phyloP scores from a whole-genome alignment of 2,329 filamentous ascomycete genomes.

The Rugonectria rugulosa region DNA sequence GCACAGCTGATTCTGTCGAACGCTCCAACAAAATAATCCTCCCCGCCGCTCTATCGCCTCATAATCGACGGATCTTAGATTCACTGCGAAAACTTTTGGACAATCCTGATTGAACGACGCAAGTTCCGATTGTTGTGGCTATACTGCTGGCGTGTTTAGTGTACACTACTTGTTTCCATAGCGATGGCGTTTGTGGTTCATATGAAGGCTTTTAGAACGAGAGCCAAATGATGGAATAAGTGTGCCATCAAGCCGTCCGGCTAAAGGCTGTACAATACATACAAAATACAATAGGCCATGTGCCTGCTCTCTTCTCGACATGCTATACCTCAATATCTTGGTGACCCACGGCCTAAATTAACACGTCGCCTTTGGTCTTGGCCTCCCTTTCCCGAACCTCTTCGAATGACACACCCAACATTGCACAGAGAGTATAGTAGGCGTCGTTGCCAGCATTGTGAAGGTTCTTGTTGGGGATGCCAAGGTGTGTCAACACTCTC shows the following conservation, averaged over 20 bases:
- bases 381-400: constrained; percentile 31
- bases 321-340: background rate
- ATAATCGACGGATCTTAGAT: no score
- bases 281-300: constrained; percentile 25
- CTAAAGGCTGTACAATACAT: constrained; percentile 34
- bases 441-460: constrained; percentile 93
- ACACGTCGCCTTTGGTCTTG: constrained; percentile 10
- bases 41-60: no score
- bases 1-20: constrained; percentile 33
- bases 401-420: constrained; percentile 60
- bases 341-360: background rate
- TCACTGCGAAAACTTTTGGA: constrained; percentile 11
- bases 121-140: constrained; percentile 18
- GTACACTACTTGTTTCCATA: constrained; percentile 53
- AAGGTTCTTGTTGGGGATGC: constrained; percentile 68
- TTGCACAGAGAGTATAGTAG: constrained; percentile 76
- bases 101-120: constrained; percentile 19
- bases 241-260: constrained; percentile 27
- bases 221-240: constrained; percentile 30
- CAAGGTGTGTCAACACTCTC: constrained; percentile 68
- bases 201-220: constrained; percentile 30
- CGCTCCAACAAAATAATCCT: no score
- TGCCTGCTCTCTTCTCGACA: constrained; percentile 38
- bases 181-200: constrained; percentile 52
- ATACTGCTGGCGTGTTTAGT: constrained; percentile 38